Percentiles rank a stretch among this genome's conserved stretches.
Evolutionary conservation across 345 rosid genomes (phyloP).

Genomic region (Psidium friedrichsthalianum): DNA sequence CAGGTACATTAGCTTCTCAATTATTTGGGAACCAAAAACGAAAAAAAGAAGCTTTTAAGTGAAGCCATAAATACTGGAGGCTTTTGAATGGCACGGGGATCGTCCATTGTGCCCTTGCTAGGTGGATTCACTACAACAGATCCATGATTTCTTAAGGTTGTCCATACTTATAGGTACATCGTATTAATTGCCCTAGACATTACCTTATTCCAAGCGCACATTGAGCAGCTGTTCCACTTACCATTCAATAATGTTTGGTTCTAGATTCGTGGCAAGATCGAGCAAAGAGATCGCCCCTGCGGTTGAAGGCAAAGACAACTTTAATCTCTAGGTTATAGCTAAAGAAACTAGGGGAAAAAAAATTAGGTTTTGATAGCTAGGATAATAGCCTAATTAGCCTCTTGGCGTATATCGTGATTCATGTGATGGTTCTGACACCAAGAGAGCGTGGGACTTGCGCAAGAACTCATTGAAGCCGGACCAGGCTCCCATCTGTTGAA

Average conservation of each 20-base stretch:
- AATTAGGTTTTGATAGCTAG: not conserved
- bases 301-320: not conserved
- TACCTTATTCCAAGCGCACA: not conserved
- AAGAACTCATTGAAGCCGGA: not conserved
- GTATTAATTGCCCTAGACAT: not conserved
- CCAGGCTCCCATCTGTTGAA: not conserved
- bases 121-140: not conserved
- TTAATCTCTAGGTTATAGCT: not conserved
- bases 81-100: not conserved
- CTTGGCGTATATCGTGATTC: not conserved
- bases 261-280: not conserved
- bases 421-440: not conserved
- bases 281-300: not conserved
- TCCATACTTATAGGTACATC: not conserved
- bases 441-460: not conserved
- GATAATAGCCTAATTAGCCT: not conserved
- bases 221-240: not conserved
- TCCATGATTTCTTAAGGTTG: not conserved
- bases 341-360: not conserved
- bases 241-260: not conserved
- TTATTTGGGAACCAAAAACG: not conserved
- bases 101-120: not conserved
- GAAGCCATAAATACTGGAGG: not conserved
- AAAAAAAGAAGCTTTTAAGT: not conserved
- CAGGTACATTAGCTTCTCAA: not conserved